Evolutionary conservation across 805 yeast species (phyloP), one percentile per base, ranked within the genome.

Genomic region (Cyberlindnera mississippiensis): DNA sequence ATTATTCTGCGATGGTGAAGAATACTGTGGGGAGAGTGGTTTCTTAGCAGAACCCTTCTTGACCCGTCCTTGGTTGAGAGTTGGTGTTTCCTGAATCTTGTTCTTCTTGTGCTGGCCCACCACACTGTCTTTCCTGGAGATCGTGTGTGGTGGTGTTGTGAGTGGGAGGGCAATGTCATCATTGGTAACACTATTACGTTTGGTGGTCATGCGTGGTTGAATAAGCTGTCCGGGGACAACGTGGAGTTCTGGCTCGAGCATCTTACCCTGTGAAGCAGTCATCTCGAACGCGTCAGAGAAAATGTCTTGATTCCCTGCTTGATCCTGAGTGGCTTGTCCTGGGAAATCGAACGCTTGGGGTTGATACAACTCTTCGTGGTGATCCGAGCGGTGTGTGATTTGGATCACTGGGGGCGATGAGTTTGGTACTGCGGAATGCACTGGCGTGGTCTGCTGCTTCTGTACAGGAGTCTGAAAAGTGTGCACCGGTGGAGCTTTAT

Each of bases 141-240:
- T 39, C 4, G 61, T 50, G 28, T 55, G 61, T 16, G 62, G 62
- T 3, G 62, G 62, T 0, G 62, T 58, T 9, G 49, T 50, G 7
- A 57, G 42, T 2, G 60, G 60, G 8, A 45, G 32, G 2, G 42
- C 11, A 20, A 51, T 27, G 12, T 49, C 53, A 11, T 43, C 51
- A 3, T 33, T 6, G 15, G 48, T 37, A n/a, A 36, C 17, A 36
- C 46, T 47, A 34, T 34, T 43, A 39, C 46, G 42, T 30, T 42
- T 46, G 15, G 36, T 20, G 4, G 38, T 12, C 14, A 16, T 27
- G 18, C 20, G 35, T 11, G 38, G 19, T 11, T 38, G 46, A 2
- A 28, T 13, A 3, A 33, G 7, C 18, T 33, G 34, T 6, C 39
- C 39, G 6, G 38, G 41, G 22, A 36, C 27, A 4, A 35, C 30